A percentile compares a stretch with the other conserved stretches of the same genome.
Conservation (phyloP, 495 filamentous ascomycete species). For the Hypoxylon perforatum region DNA sequence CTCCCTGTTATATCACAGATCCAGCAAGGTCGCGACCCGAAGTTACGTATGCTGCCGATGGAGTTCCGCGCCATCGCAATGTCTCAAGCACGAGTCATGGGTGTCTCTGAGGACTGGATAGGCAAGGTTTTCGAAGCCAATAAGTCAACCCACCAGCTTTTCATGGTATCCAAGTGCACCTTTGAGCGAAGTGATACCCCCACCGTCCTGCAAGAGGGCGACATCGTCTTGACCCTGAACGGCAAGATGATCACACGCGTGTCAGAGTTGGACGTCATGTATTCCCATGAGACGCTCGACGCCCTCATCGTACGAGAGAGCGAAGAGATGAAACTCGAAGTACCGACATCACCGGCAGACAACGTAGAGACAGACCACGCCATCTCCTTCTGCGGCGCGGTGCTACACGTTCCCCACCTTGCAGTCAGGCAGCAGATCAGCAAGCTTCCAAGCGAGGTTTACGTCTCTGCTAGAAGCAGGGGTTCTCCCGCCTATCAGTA, state of each 20-base stretch:
- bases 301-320: slow-evolving; percentile 89
- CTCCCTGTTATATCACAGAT: slow-evolving; percentile 87
- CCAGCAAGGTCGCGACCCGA: slow-evolving; percentile 78
- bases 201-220: slow-evolving; percentile 82
- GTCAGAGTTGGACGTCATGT: slow-evolving; percentile 95
- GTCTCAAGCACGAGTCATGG: slow-evolving; percentile 98
- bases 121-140: slow-evolving; percentile 86
- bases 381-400: slow-evolving; percentile 94
- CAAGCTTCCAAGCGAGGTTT: slow-evolving; percentile 96
- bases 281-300: slow-evolving; percentile 83
- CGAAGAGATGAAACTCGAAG: slow-evolving; percentile 77
- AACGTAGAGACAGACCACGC: slow-evolving; percentile 93
- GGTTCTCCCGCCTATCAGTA: slow-evolving; percentile 94
- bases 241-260: slow-evolving; percentile 92
- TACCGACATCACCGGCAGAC: slow-evolving; percentile 87
- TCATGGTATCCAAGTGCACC: slow-evolving; percentile 92
- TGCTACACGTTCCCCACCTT: slow-evolving; percentile 92
- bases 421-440: slow-evolving; percentile 97
- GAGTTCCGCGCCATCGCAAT: slow-evolving; percentile 96
- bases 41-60: slow-evolving; percentile 88
- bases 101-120: slow-evolving; percentile 95
- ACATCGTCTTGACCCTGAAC: slow-evolving; percentile 92
- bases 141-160: slow-evolving; percentile 91
- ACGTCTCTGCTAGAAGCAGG: slow-evolving; percentile 85
- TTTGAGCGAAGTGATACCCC: slow-evolving; percentile 73